Conservation (phyloP, 1,284 basidiomycete species). For the Cutaneotrichosporon sp. region DNA sequence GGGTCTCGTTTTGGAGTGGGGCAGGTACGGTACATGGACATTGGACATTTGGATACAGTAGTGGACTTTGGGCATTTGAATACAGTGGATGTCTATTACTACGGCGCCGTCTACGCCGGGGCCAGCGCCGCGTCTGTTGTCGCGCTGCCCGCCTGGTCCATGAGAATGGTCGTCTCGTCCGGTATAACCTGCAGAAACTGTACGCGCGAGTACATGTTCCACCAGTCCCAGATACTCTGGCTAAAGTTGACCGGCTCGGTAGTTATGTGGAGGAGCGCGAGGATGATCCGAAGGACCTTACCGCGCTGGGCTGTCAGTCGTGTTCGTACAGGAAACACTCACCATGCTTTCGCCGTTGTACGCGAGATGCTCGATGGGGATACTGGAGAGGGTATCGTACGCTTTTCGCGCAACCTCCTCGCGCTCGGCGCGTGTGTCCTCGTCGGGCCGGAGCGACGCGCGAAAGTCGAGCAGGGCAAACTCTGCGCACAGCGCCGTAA, state of each 20-base stretch:
- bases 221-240: slow-evolving; percentile 33
- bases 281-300: slow-evolving; percentile 32
- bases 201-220: slow-evolving; percentile 37
- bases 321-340: slow-evolving; percentile 1
- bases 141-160: background rate
- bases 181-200: slow-evolving; percentile 37
- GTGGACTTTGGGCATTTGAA: too few species aligned
- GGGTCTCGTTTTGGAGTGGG: too few species aligned
- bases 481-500: slow-evolving; percentile 23
- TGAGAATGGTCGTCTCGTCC: slow-evolving; percentile 8
- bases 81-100: too few species aligned
- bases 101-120: too few species aligned
- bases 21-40: too few species aligned
- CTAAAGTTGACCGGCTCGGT: slow-evolving; percentile 23
- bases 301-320: slow-evolving; percentile 21
- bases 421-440: slow-evolving; percentile 22
- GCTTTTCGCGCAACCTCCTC: slow-evolving; percentile 27
- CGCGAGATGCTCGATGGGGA: slow-evolving; percentile 31
- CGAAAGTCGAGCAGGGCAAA: slow-evolving; percentile 31
- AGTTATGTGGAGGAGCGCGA: slow-evolving; percentile 24
- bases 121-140: too few species aligned
- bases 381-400: slow-evolving; percentile 22
- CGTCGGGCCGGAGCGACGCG: slow-evolving; percentile 19
- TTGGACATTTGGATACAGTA: too few species aligned
- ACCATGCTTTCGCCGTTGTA: slow-evolving; percentile 37